Evolutionary conservation across 306 rosid species (phyloP), one percentile per base, ranked within the genome.

Genomic region (Dalbergia cochinchinensis): DNA sequence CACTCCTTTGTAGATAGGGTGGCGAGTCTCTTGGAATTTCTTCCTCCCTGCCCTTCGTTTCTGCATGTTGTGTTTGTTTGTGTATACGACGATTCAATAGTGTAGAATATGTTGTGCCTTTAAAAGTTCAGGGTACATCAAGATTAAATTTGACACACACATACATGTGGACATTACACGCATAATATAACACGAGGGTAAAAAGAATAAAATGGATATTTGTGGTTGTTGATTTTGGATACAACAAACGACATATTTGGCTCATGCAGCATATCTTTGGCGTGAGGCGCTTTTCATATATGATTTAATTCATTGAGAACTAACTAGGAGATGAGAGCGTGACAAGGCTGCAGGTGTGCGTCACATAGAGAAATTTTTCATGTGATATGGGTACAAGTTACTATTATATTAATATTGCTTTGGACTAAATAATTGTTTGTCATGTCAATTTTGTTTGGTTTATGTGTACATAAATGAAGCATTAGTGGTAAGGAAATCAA

Each of bases 1-100:
- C 1, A 91, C 97, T 0, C 98, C 97, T 74, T 81, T 87, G 89
- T 85, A 93, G 7, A 83, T 75, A 0, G 97, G 98, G 74, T 93
- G 97, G 0, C 97, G 85, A 1, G 97, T 93, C 82, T 93, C 94
- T 3, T 76, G 84, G 69, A 93, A 85, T 84, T 93, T 91, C 87
- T 90, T 90, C 78, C 94, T 85, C 1, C 93, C 92, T 0, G 87
- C 85, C 34, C 50, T 93, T 51, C 90, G 64, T 85, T 88, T 93
- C 51, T 83, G 42, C 76, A 65, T 22, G 62, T 57, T 53, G 59
- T 14, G 58, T 53, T 4, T 53, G 20, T 4, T 1, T 53, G 6
- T 37, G 15, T 10, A 0, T 1, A 8, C 12, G 16, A 8, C 4
- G 18, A 50, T 7, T 42, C 57, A 50, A 50, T 50, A 50, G 13